Conservation (phyloP, 345 rosid genomes). For the Diplotaxis tenuifolia region DNA sequence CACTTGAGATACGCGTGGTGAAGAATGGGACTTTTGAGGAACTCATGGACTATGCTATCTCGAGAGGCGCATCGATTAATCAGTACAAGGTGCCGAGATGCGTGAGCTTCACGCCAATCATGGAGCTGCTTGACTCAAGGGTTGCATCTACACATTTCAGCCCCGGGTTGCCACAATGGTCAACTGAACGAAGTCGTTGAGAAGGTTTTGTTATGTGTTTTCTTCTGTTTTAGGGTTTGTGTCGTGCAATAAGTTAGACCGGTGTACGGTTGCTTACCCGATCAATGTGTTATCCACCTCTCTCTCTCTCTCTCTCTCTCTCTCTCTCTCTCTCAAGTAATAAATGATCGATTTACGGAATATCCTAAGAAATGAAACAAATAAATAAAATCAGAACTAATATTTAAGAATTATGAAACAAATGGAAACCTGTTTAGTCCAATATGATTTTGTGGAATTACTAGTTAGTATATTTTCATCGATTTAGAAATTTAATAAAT, state of each 20-base stretch:
- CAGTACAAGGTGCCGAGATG: constrained; percentile 90
- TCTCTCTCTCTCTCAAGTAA: not conserved
- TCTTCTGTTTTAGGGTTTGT: constrained; percentile 19
- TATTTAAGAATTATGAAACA: not conserved
- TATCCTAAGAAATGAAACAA: not conserved
- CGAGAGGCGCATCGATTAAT: constrained; percentile 84
- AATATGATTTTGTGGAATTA: not conserved
- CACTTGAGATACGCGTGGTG: constrained; percentile 77
- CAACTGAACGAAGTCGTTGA: constrained; percentile 43
- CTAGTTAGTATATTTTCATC: not conserved
- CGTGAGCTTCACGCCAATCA: constrained; percentile 68
- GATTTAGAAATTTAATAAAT: not conserved
- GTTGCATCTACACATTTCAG: constrained; percentile 70
- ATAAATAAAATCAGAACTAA: no score
- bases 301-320: no score
- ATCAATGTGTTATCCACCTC: constrained; percentile 21
- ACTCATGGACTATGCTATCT: constrained; percentile 86
- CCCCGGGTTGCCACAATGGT: constrained; percentile 66
- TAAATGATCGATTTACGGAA: not conserved
- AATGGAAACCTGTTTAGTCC: not conserved
- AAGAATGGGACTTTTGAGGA: constrained; percentile 83
- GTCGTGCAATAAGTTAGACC: constrained; percentile 20
- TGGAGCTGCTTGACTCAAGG: constrained; percentile 69
- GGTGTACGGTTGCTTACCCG: constrained; percentile 30
- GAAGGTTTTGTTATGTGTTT: not conserved